These are phyloP conservation scores for Termitomyces sp. DNA, from an alignment of 768 basidiomycete species.

Conservation along the genomic window DNA sequence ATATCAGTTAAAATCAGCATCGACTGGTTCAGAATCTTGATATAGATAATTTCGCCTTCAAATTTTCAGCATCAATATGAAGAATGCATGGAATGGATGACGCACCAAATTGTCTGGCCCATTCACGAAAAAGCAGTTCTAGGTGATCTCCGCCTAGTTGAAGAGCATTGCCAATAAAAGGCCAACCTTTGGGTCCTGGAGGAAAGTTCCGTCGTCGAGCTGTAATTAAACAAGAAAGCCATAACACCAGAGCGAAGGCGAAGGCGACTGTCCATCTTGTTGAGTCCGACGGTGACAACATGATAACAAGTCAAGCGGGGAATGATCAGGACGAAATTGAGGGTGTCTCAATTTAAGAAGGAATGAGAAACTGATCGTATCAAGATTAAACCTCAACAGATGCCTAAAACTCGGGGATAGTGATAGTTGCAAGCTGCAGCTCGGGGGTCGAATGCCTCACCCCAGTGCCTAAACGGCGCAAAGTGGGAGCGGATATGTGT, in stretches of 20 bases:
- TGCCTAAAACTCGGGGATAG: constrained; percentile 6
- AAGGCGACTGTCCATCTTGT: constrained; percentile 9
- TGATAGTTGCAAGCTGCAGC: not conserved
- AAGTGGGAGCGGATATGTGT: constrained; percentile 6
- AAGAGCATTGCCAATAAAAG: constrained; percentile 43
- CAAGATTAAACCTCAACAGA: constrained; percentile 3
- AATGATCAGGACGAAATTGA: constrained; percentile 2
- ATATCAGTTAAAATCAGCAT: constrained; percentile 46
- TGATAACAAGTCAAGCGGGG: not conserved
- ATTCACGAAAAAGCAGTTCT: constrained; percentile 35
- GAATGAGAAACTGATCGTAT: constrained; percentile 13
- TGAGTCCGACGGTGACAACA: constrained; percentile 4
- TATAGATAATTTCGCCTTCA: constrained; percentile 39
- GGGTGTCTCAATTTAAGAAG: constrained; percentile 11
- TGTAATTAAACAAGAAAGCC: constrained; percentile 19
- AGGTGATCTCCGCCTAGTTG: constrained; percentile 37
- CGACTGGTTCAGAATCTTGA: constrained; percentile 37
- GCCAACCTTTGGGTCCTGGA: constrained; percentile 42
- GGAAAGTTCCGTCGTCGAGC: constrained; percentile 27
- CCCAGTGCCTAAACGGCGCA: constrained; percentile 8
- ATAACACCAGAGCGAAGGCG: constrained; percentile 6
- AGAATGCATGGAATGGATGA: not conserved
- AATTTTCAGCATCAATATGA: not conserved
- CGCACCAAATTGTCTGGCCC: constrained; percentile 40
- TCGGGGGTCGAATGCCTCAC: constrained; percentile 7